These are phyloP conservation scores for Cyclostephanos invisitatus DNA, from an alignment of 108 stramenopile species.

Conservation along the genomic window DNA sequence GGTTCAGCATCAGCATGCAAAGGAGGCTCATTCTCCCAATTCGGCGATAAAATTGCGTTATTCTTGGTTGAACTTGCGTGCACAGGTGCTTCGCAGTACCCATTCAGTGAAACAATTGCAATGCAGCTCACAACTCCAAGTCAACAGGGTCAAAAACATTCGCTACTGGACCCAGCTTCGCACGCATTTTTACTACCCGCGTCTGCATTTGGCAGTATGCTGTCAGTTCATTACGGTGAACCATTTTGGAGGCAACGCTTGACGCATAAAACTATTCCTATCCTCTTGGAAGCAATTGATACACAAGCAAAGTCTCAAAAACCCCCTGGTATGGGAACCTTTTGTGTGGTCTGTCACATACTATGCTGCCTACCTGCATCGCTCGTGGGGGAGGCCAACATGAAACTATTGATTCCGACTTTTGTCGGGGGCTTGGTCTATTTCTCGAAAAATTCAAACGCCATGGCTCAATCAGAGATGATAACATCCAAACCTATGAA, in stretches of 20 bases:
- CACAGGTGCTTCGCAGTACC: constrained; percentile 41
- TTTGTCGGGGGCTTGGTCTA: constrained; percentile 46
- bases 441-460: constrained; percentile 38
- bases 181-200: constrained; percentile 37
- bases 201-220: constrained; percentile 52
- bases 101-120: constrained; percentile 17
- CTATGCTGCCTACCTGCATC: constrained; percentile 37
- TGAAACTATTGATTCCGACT: constrained; percentile 33
- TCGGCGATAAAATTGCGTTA: constrained; percentile 54
- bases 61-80: constrained; percentile 69
- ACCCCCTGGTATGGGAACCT: constrained; percentile 37
- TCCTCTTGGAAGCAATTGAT: constrained; percentile 37
- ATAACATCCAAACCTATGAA: constrained; percentile 10
- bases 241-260: constrained; percentile 62
- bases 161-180: constrained; percentile 24
- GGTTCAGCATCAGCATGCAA: constrained; percentile 63
- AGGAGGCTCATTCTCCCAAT: constrained; percentile 54
- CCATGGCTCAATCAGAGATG: constrained; percentile 15
- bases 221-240: constrained; percentile 44
- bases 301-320: constrained; percentile 44
- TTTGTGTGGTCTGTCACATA: constrained; percentile 35
- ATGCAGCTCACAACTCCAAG: constrained; percentile 5
- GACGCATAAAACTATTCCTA: constrained; percentile 36
- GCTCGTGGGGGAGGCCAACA: constrained; percentile 31
- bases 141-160: constrained; percentile 28